These are phyloP conservation scores for Abrus pulchellus DNA, from an alignment of 306 rosid genomes.

Conservation along the genomic window DNA sequence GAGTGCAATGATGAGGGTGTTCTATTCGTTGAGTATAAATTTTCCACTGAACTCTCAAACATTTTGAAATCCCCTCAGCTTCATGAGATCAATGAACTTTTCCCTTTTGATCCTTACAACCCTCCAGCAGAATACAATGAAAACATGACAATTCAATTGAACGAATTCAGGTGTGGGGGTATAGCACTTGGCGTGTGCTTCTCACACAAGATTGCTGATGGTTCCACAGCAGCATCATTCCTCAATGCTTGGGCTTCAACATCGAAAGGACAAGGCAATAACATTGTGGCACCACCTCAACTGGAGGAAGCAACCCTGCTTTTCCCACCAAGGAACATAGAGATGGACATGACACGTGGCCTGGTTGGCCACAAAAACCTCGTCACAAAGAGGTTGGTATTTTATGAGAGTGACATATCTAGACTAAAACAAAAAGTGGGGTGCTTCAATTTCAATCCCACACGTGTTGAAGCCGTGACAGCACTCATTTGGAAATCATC, in stretches of 20 bases:
- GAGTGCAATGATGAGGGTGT: constrained; percentile 50
- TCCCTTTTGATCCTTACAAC: constrained; percentile 35
- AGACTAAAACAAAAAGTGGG: not conserved
- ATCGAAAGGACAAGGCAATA: not conserved
- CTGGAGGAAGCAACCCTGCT: not conserved
- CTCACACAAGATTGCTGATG: constrained; percentile 47
- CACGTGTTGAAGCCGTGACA: constrained; percentile 38
- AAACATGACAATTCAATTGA: constrained; percentile 26
- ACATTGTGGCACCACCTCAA: not conserved
- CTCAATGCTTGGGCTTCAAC: constrained; percentile 33
- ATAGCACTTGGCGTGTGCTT: constrained; percentile 41
- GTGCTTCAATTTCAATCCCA: not conserved
- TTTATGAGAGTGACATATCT: not conserved
- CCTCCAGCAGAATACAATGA: not conserved
- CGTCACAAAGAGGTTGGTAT: not conserved
- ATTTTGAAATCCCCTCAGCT: not conserved
- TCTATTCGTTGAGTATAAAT: constrained; percentile 14
- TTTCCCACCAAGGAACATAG: constrained; percentile 25
- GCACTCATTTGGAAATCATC: constrained; percentile 39
- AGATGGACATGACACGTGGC: not conserved
- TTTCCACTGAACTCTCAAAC: not conserved
- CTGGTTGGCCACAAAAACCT: not conserved
- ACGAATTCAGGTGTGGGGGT: constrained; percentile 39
- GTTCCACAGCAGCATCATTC: constrained; percentile 2
- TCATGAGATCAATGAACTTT: not conserved